Evolutionary conservation across 1,284 basidiomycete species (phyloP), one percentile per base, ranked within the genome.

Genomic region (Cronartium quercuum): DNA sequence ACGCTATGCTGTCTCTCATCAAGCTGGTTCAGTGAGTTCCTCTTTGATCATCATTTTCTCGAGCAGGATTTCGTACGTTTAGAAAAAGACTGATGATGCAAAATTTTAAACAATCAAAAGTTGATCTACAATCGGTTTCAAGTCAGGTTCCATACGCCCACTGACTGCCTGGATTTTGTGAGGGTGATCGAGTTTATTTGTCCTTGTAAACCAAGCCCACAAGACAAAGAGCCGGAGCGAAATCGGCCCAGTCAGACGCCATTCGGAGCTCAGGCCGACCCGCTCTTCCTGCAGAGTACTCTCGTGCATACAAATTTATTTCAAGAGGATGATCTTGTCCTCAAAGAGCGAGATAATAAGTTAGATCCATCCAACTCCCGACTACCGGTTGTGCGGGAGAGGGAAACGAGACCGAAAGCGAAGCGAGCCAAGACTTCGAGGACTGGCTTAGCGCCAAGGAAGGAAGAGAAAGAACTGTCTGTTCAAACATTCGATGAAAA

Each of bases 201-300:
- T 64, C 68, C 68, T 47, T 71, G 68, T 38, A 71, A 71, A 47
- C 61, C 64, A 3, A 71, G 68, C 41, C 58, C 38, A 40, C 24
- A n/a, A 7, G 61, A 34, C 13, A 41, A 70, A 61, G 24, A 61
- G 37, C 2, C 60, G 15, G 18, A 18, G 29, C 60, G 29, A 61
- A 21, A 61, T 18, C 29, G 60, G 29, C n/a, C 37, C 29, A 61
- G 18, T 35, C 37, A 38, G 37, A 61, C 37, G n/a, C 9, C 51
- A 21, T 55, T 55, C 6, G 51, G 29, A 21, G n/a, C 5, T 55
- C 51, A 55, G 6, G 6, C 51, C 18, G 38, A 10, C 40, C 12
- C 37, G 24, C 37, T 5, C 10, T 42, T 40, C 3, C 9, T 40
- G 6, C 24, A 7, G 35, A 21, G 10, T 13, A 64, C 44, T 64